phyloP scores from a whole-genome alignment of 1,139 yeast genomes.

The Komagataea norvegica region DNA sequence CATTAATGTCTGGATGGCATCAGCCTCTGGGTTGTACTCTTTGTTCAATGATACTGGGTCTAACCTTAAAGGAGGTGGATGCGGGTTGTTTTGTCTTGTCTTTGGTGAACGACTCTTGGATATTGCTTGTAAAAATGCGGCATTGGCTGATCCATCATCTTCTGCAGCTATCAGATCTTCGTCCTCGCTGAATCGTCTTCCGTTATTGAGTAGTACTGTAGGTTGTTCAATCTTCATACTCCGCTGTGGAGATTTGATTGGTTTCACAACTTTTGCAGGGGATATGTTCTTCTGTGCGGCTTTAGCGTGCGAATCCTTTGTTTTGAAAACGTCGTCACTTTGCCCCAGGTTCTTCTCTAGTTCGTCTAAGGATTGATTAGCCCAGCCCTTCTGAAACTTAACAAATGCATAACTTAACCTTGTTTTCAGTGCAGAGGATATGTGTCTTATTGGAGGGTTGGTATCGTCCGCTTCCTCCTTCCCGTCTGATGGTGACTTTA shows the following conservation, averaged over 20 bases:
- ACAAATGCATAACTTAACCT: conserved; percentile 43
- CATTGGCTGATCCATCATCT: conserved; percentile 33
- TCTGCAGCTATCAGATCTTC: conserved; percentile 2
- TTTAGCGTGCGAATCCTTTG: background rate
- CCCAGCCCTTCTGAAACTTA: conserved; percentile 41
- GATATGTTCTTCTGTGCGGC: conserved; percentile 8
- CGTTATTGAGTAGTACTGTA: conserved; percentile 1
- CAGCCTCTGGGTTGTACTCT: conserved; percentile 35
- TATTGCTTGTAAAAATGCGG: conserved; percentile 34
- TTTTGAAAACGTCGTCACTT: conserved; percentile 9
- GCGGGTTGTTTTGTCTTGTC: conserved; percentile 13
- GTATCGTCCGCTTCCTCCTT: conserved; percentile 25
- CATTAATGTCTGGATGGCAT: conserved; percentile 43
- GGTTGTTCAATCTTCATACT: conserved; percentile 10
- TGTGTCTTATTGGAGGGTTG: conserved; percentile 35
- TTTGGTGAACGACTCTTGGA: conserved; percentile 29
- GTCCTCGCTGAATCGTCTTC: conserved; percentile 4
- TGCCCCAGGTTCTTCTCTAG: conserved; percentile 28
- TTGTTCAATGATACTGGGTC: conserved; percentile 1
- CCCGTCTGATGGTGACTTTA: conserved; percentile 32
- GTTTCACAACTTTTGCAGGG: conserved; percentile 20
- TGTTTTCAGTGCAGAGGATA: conserved; percentile 39
- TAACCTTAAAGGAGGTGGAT: conserved; percentile 15
- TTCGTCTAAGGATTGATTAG: conserved; percentile 34
- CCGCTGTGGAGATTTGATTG: conserved; percentile 10